Evolutionary conservation across 1,284 basidiomycete species (phyloP), one percentile per base, ranked within the genome.

Genomic region (Ganoderma multipileum): DNA sequence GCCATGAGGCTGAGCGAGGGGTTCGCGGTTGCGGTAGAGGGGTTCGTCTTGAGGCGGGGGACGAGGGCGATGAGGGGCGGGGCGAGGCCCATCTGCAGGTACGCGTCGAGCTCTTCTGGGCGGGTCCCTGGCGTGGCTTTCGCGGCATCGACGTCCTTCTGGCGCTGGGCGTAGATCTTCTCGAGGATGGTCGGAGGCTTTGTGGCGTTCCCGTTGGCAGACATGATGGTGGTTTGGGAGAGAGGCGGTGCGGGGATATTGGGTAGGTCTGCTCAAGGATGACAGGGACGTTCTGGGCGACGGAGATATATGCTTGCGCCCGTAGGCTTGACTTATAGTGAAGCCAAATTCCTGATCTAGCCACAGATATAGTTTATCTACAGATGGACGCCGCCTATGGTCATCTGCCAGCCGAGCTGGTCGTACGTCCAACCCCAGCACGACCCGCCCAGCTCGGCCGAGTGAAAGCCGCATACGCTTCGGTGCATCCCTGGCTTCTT

Each of bases 101-200:
- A 88, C 6, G 88, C 90, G 55, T 87, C 81, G 44, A 95, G 81
- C 74, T 94, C 93, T 16, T 83, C 80, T 0, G 88, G 84, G 0
- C 91, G 92, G 7, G 89, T 90, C 0, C 95, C 93, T 0, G 94
- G 93, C 3, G 89, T 89, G 1, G 85, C 77, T 55, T 87, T 86
- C 26, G 89, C 83, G 18, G 78, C 75, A 50, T 85, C 83, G 63
- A 91, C 85, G 73, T 91, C 90, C 64, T 83, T 78, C 62, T 86
- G 79, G 3, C 88, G 85, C 72, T 89, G 88, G 16, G 83, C 80
- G 68, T 90, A 89, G 71, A 94, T 93, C 74, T 88, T 89, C 70
- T 92, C 87, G 8, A 96, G 87, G 71, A 96, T 91, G 11, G 92
- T 93, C 0, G 93, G 90, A 0, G 92, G 85, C 66, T 88, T 90